Evolutionary conservation across 176 grass and related monocot genomes (phyloP).

Genomic region (Phoenix roebelenii): DNA sequence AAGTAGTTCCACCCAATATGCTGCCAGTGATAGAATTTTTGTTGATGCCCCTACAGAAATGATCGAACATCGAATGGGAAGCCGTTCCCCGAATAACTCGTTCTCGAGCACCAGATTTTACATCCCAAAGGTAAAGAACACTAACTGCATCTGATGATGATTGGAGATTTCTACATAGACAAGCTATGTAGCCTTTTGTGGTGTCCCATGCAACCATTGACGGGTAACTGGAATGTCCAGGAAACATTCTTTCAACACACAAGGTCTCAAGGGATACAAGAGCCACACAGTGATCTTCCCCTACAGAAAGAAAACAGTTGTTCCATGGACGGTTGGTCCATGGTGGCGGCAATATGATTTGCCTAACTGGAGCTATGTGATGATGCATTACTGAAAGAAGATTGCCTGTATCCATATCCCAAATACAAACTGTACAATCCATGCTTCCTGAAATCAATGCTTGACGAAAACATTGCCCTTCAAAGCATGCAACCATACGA

Average conservation of each 20-base stretch:
- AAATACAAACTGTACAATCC: conserved; percentile 64
- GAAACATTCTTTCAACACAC: conserved; percentile 87
- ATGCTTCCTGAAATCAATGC: conserved; percentile 71
- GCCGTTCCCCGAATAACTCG: conserved; percentile 56
- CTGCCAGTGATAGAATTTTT: conserved; percentile 75
- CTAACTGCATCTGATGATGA: conserved; percentile 44
- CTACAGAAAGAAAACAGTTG: conserved; percentile 87
- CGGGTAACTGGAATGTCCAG: conserved; percentile 67
- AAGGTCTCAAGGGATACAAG: conserved; percentile 83
- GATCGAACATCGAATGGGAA: conserved; percentile 75
- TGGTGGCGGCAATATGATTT: conserved; percentile 71
- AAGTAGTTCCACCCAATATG: conserved; percentile 88
- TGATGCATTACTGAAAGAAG: conserved; percentile 76
- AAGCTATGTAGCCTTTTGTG: conserved; percentile 89
- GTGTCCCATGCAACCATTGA: conserved; percentile 88
- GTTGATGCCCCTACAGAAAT: conserved; percentile 80
- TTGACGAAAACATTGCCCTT: conserved; percentile 37
- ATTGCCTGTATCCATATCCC: conserved; percentile 66
- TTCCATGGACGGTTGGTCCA: conserved; percentile 63
- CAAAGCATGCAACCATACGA: conserved; percentile 34
- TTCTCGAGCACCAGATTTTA: conserved; percentile 81
- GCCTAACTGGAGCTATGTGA: conserved; percentile 63
- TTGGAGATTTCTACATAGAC: conserved; percentile 65
- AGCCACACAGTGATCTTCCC: conserved; percentile 78
- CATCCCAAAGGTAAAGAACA: conserved; percentile 81